These are phyloP conservation scores for Coemansia sp. DNA, from an alignment of 192 early-diverging fungal genomes.

Conservation along the genomic window DNA sequence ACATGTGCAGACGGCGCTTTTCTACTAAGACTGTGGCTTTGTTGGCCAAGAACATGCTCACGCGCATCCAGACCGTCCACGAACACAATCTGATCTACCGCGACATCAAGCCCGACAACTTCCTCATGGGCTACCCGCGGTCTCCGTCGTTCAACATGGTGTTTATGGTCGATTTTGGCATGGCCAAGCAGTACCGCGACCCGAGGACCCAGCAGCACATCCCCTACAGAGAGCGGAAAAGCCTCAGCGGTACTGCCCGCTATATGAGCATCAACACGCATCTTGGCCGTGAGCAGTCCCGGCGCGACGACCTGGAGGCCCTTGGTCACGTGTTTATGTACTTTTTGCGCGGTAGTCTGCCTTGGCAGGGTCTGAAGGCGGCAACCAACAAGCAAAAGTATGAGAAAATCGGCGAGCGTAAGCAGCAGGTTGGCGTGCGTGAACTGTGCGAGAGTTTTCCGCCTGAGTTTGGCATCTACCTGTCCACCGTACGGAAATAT, in stretches of 20 bases:
- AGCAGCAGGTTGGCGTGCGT: conserved; percentile 83
- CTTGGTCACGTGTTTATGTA: conserved; percentile 99
- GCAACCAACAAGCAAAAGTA: conserved; percentile 99
- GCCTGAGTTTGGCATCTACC: conserved; percentile 87
- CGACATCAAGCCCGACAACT: conserved; percentile 99
- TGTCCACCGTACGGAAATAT: conserved; percentile 86
- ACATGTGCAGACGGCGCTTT: conserved; percentile 90
- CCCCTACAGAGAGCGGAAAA: conserved; percentile 94
- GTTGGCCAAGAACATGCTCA: conserved; percentile 91
- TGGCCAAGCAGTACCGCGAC: conserved; percentile 97
- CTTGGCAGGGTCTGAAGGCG: conserved; percentile 98
- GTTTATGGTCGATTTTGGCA: conserved; percentile 96
- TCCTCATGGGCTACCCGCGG: conserved; percentile 80
- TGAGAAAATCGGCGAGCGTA: conserved; percentile 99
- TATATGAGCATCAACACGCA: conserved; percentile 99
- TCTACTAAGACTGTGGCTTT: conserved; percentile 92
- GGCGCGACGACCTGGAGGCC: conserved; percentile 95
- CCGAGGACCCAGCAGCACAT: conserved; percentile 96
- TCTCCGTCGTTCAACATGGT: conserved; percentile 65
- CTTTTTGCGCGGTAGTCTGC: conserved; percentile 89
- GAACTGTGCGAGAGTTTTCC: conserved; percentile 92
- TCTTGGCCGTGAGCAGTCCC: conserved; percentile 94
- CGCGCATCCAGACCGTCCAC: conserved; percentile 88
- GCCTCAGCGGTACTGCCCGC: conserved; percentile 90
- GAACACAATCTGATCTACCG: conserved; percentile 94